phyloP scores from a whole-genome alignment of 306 rosid species.

The Elaeagnus macrophylla region DNA sequence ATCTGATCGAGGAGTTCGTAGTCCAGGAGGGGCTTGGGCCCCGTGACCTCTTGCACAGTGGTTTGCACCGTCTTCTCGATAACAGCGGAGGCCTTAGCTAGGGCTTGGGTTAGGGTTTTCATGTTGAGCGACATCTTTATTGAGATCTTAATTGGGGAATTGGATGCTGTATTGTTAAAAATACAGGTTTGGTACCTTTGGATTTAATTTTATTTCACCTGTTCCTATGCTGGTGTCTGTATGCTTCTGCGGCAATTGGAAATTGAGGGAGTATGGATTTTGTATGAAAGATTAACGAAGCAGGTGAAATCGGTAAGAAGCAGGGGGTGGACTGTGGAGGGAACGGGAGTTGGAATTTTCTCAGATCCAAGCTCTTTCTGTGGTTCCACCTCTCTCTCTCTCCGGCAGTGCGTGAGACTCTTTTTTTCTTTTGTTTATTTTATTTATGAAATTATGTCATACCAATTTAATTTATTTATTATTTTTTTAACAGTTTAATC shows the following conservation, averaged over 20 bases:
- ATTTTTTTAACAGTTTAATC: too few species aligned
- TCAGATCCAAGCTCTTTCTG: conserved; percentile 8
- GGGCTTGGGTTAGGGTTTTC: conserved; percentile 92
- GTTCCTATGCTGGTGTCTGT: not conserved
- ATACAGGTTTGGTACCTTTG: not conserved
- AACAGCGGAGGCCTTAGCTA: conserved; percentile 95
- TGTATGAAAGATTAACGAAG: not conserved
- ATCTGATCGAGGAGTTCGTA: conserved; percentile 88
- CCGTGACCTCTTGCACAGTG: conserved; percentile 97
- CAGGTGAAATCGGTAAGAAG: not conserved
- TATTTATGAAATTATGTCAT: not conserved
- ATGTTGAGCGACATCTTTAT: conserved; percentile 68
- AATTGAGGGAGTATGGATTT: conserved; percentile 16
- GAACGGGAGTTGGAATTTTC: not conserved
- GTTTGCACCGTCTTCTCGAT: conserved; percentile 83
- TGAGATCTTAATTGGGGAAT: not conserved
- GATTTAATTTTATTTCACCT: not conserved
- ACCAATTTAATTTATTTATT: too few species aligned
- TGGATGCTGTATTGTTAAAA: conserved; percentile 9
- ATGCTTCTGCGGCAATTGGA: not conserved
- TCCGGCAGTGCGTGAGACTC: not conserved
- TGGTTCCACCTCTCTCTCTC: not conserved
- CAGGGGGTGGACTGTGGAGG: not conserved
- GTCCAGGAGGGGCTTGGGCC: conserved; percentile 87
- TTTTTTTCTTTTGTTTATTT: not conserved